Percentiles rank a stretch among this genome's conserved stretches.
Conservation (phyloP, 352 stramenopile species). For the Globisporangium uncinulatum region DNA sequence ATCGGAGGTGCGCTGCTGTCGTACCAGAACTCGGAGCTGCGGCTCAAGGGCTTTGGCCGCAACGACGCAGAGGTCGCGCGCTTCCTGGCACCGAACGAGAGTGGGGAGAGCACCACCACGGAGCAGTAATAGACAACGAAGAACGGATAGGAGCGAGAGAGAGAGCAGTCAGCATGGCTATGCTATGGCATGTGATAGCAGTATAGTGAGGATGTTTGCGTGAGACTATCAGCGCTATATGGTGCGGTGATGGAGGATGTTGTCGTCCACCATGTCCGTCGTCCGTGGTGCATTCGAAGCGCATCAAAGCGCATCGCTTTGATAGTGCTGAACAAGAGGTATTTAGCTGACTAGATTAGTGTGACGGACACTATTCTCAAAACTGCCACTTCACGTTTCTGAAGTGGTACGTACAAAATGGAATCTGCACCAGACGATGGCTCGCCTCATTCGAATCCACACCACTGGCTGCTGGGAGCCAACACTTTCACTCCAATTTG, state of each 20-base stretch:
- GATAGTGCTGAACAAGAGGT: too few species aligned
- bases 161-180: neutral
- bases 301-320: too few species aligned
- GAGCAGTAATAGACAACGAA: neutral
- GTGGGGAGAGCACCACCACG: neutral
- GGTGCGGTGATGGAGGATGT: neutral
- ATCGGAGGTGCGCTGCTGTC: conserved; percentile 52
- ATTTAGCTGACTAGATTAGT: too few species aligned
- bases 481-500: neutral
- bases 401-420: too few species aligned
- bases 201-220: neutral
- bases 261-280: neutral
- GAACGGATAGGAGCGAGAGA: neutral
- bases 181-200: neutral
- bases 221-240: too few species aligned
- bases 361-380: too few species aligned
- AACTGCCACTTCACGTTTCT: too few species aligned
- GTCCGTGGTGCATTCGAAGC: too few species aligned
- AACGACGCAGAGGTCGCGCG: conserved; percentile 68
- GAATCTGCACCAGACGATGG: too few species aligned
- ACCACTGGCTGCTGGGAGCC: too few species aligned
- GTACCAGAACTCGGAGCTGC: conserved; percentile 78
- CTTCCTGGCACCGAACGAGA: conserved; percentile 22
- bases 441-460: too few species aligned
- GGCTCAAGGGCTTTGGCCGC: conserved; percentile 67